Evolutionary conservation across 2,329 filamentous ascomycete genomes (phyloP).

Genomic region (Plenodomus biglobosus): DNA sequence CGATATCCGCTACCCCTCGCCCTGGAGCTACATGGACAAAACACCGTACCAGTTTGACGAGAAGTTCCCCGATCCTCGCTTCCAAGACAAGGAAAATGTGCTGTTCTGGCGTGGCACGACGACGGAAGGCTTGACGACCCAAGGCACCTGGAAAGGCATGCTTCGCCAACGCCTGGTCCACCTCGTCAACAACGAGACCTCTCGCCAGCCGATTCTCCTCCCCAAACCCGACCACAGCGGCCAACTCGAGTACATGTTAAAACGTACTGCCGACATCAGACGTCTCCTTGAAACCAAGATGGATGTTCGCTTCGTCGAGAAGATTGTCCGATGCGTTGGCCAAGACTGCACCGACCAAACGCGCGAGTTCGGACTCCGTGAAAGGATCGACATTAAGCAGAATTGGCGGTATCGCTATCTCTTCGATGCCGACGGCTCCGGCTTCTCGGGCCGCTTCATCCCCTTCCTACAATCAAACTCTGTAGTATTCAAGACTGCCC

Average conservation of each 20-base stretch:
- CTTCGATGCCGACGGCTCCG: slow-evolving; percentile 68
- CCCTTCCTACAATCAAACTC: slow-evolving; percentile 66
- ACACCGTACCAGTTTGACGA: slow-evolving; percentile 55
- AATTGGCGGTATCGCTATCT: slow-evolving; percentile 70
- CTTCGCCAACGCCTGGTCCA: slow-evolving; percentile 72
- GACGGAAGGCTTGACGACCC: slow-evolving; percentile 53
- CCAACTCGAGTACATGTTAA: slow-evolving; percentile 59
- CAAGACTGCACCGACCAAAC: slow-evolving; percentile 57
- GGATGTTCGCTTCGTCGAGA: slow-evolving; percentile 62
- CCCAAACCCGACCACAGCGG: slow-evolving; percentile 53
- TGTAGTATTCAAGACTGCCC: slow-evolving; percentile 68
- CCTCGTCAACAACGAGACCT: slow-evolving; percentile 47
- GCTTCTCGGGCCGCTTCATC: slow-evolving; percentile 67
- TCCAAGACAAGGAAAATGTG: slow-evolving; percentile 62
- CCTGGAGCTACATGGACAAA: slow-evolving; percentile 64
- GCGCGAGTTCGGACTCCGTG: slow-evolving; percentile 54
- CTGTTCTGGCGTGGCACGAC: slow-evolving; percentile 77
- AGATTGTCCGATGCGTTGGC: slow-evolving; percentile 58
- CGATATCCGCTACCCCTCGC: slow-evolving; percentile 73
- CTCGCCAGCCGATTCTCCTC: slow-evolving; percentile 36
- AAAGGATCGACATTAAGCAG: slow-evolving; percentile 54
- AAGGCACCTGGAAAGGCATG: slow-evolving; percentile 66
- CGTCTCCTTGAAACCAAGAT: slow-evolving; percentile 51
- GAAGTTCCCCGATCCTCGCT: slow-evolving; percentile 56
- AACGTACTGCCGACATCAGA: slow-evolving; percentile 58